A percentile compares a stretch with the other conserved stretches of the same genome.
phyloP scores from a whole-genome alignment of 177 flowering plant genomes.

The Vitis hybrid region DNA sequence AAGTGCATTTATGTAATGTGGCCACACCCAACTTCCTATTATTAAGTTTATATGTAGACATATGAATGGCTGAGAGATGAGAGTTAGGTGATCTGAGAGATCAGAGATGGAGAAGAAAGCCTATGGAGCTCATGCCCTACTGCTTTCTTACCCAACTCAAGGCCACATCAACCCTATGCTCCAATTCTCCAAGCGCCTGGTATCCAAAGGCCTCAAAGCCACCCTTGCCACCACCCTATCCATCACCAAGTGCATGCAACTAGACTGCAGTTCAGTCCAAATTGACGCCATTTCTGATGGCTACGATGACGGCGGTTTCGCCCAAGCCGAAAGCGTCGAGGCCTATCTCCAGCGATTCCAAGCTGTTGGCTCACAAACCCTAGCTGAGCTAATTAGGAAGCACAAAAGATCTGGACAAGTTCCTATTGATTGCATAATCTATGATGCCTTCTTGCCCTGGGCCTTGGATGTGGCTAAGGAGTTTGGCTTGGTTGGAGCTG shows the following conservation, averaged over 20 bases:
- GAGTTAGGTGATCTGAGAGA: too few relatives aligned
- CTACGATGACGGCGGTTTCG: conserved; percentile 30
- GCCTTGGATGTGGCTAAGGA: conserved; percentile 44
- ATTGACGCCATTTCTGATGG: conserved; percentile 37
- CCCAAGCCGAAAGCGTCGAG: conserved; percentile 4
- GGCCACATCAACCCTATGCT: conserved; percentile 41
- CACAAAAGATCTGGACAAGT: conserved; percentile 4
- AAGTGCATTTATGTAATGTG: too few relatives aligned
- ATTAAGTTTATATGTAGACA: too few relatives aligned
- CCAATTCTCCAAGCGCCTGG: conserved; percentile 31
- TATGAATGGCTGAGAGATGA: too few relatives aligned
- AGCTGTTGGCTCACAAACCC: conserved; percentile 22
- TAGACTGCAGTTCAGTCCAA: conserved; percentile 8
- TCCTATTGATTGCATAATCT: conserved; percentile 36
- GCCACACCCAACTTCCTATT: too few relatives aligned
- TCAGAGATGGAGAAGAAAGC: too few relatives aligned
- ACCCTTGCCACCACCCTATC: conserved; percentile 30
- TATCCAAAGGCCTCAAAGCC: conserved; percentile 29
- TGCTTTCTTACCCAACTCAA: conserved; percentile 34
- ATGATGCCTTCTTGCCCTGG: conserved; percentile 53
- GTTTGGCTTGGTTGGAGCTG: conserved; percentile 28
- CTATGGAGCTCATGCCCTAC: conserved; percentile 21
- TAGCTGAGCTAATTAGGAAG: conserved; percentile 29
- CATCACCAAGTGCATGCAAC: conserved; percentile 20
- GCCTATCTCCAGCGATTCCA: conserved; percentile 19